These are phyloP conservation scores for Mycena rosella DNA, from an alignment of 768 basidiomycete genomes.

Conservation along the genomic window DNA sequence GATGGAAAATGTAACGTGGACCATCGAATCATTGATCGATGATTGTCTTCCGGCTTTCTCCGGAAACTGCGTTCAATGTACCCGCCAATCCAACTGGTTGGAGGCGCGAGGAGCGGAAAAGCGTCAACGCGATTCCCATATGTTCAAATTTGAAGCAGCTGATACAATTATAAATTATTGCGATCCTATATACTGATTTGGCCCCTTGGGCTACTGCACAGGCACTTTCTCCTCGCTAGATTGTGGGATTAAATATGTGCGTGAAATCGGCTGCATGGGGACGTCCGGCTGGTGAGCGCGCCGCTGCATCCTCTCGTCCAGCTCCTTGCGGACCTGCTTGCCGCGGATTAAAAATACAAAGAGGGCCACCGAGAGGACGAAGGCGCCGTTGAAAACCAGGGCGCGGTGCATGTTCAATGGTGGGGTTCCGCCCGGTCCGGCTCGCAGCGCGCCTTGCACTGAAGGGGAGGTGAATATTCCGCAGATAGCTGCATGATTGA, in stretches of 20 bases:
- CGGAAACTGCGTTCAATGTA: too few relatives aligned
- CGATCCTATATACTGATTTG: too few relatives aligned
- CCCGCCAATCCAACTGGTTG: too few relatives aligned
- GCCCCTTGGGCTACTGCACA: not conserved
- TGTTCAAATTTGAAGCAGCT: too few relatives aligned
- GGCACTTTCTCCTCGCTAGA: not conserved
- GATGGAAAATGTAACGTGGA: too few relatives aligned
- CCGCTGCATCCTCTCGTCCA: conserved; percentile 68
- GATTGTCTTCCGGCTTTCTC: too few relatives aligned
- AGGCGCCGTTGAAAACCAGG: conserved; percentile 73
- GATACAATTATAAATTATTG: too few relatives aligned
- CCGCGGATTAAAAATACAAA: conserved; percentile 67
- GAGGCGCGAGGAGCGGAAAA: too few relatives aligned
- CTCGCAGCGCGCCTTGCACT: conserved; percentile 80
- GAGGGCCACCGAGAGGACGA: conserved; percentile 55
- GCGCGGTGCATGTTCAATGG: conserved; percentile 79
- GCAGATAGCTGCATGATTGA: not conserved
- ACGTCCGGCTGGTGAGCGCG: not conserved
- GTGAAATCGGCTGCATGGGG: not conserved
- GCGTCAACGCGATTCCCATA: too few relatives aligned
- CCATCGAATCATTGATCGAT: too few relatives aligned
- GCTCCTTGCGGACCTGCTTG: conserved; percentile 69
- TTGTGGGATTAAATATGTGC: not conserved
- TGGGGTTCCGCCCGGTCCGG: conserved; percentile 66
- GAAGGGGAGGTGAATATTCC: not conserved